A percentile compares a stretch with the other conserved stretches of the same genome.
Evolutionary conservation across 208 protist species (phyloP).

Genomic region (Acanthamoeba healyi): DNA sequence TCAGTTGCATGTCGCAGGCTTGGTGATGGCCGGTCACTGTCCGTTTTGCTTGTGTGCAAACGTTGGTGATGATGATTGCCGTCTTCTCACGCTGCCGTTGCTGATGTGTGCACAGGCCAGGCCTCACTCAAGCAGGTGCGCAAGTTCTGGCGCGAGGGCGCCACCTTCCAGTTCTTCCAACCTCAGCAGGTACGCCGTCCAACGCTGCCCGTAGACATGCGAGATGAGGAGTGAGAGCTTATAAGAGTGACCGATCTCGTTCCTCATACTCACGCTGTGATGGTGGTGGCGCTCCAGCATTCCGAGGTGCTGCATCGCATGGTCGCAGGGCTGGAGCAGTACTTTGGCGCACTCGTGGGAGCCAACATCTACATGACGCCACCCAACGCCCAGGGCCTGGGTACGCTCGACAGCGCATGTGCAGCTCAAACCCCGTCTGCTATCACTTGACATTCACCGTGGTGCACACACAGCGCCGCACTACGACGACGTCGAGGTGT

Average conservation of each 20-base stretch:
- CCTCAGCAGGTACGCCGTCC: slow-evolving; percentile 54
- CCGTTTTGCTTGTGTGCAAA: background rate
- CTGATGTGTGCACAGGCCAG: background rate
- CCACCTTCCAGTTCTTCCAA: slow-evolving; percentile 72
- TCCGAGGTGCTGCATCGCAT: slow-evolving; percentile 88
- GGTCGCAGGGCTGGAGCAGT: slow-evolving; percentile 91
- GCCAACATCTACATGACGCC: slow-evolving; percentile 97
- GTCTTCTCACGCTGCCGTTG: background rate
- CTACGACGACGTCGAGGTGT: slow-evolving; percentile 97
- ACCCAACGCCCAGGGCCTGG: slow-evolving; percentile 86
- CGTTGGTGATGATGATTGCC: too few species aligned
- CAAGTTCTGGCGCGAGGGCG: slow-evolving; percentile 59
- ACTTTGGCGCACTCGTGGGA: slow-evolving; percentile 93
- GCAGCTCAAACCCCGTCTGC: too few species aligned
- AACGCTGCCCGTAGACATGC: too few species aligned
- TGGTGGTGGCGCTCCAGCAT: background rate
- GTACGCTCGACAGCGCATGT: too few species aligned
- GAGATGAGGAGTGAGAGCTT: too few species aligned
- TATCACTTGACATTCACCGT: too few species aligned
- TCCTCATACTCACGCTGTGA: too few species aligned
- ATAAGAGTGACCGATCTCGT: too few species aligned
- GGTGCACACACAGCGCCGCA: slow-evolving; percentile 93
- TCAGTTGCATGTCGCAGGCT: background rate
- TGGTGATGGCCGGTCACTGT: background rate
- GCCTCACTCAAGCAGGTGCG: slow-evolving; percentile 42